Evolutionary conservation across 2,329 filamentous ascomycete species (phyloP).

Genomic region (Colletotrichum theobromicola): DNA sequence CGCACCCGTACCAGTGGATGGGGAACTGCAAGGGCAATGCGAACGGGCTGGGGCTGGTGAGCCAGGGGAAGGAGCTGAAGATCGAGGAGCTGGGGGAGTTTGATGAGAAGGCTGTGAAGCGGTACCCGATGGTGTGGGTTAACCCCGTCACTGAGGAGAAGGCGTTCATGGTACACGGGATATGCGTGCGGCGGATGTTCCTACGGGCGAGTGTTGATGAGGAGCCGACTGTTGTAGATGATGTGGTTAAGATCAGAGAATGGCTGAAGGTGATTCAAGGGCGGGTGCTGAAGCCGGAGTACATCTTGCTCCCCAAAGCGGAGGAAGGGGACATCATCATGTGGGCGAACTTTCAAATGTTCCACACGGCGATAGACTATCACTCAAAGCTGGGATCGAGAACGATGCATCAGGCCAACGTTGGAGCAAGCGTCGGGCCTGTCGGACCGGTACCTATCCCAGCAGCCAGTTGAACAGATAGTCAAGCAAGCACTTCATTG

Average conservation of each 20-base stretch:
- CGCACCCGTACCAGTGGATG: neutral
- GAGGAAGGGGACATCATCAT: neutral
- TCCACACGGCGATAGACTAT: neutral
- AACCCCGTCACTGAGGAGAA: neutral
- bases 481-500: neutral
- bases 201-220: neutral
- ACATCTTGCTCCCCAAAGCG: neutral
- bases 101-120: neutral
- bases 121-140: neutral
- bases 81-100: neutral
- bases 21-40: neutral
- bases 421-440: neutral
- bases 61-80: neutral
- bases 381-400: neutral
- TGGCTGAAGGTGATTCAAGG: neutral
- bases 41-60: neutral
- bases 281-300: neutral
- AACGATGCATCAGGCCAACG: neutral
- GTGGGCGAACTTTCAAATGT: neutral
- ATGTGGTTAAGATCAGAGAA: neutral
- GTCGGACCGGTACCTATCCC: neutral
- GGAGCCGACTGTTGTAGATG: neutral
- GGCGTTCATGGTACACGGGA: neutral
- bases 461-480: neutral
- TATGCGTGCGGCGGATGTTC: neutral